A percentile compares a stretch with the other conserved stretches of the same genome.
phyloP scores from a whole-genome alignment of 2,329 filamentous ascomycete species.

The Aspergillus fumigatiaffinis region DNA sequence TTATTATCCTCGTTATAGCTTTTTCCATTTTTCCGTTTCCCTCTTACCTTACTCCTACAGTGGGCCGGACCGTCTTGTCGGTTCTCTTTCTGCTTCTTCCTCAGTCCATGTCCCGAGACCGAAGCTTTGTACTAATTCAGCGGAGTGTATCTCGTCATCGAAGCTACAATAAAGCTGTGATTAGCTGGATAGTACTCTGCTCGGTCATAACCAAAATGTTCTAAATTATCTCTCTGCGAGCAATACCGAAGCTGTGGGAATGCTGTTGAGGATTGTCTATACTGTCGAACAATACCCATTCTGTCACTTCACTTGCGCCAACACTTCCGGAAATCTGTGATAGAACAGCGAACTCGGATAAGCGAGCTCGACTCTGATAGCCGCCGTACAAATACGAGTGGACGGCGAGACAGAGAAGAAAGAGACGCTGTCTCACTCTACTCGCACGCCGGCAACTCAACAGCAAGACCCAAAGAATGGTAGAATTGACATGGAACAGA shows the following conservation, averaged over 20 bases:
- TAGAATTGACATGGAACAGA: constrained; percentile 56
- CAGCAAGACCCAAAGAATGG: constrained; percentile 43
- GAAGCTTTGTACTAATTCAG: not conserved
- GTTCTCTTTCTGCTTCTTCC: constrained; percentile 2
- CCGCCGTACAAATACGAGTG: not conserved
- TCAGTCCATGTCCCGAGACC: not conserved
- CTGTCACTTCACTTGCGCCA: not conserved
- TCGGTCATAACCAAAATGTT: not conserved
- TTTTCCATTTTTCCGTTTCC: constrained; percentile 4
- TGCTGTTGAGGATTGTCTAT: not conserved
- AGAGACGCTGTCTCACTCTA: not conserved
- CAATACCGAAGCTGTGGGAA: not conserved
- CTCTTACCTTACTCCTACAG: constrained; percentile 2
- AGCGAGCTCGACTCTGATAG: not conserved
- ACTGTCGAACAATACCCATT: not conserved
- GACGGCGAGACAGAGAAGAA: not conserved
- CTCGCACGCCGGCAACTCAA: not conserved
- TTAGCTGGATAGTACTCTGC: not conserved
- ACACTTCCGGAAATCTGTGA: not conserved
- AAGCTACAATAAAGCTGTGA: not conserved
- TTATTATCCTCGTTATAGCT: constrained; percentile 13
- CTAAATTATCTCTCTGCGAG: not conserved
- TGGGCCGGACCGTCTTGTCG: constrained; percentile 5
- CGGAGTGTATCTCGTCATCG: not conserved
- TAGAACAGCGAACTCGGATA: not conserved